Conservation (phyloP, 73 alveolate species). For the Symbiodinium pilosum region DNA sequence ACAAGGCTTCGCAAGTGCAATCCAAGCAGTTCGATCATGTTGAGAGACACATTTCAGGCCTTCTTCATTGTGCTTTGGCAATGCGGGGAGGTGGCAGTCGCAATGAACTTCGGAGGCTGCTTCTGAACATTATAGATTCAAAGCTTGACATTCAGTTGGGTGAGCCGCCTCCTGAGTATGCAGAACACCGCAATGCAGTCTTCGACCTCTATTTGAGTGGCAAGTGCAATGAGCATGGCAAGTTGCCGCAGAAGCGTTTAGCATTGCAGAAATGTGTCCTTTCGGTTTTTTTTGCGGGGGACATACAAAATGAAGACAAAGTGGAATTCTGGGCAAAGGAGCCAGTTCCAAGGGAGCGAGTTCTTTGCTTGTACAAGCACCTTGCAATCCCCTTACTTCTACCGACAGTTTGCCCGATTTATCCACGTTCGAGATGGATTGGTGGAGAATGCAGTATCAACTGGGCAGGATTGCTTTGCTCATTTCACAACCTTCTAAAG, state of each 20-base stretch:
- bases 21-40: neutral
- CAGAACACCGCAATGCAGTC: neutral
- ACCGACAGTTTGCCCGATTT: neutral
- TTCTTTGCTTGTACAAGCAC: neutral
- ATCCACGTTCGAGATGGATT: neutral
- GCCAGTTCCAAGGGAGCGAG: neutral
- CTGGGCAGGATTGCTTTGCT: neutral
- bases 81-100: neutral
- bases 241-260: neutral
- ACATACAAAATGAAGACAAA: neutral
- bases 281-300: neutral
- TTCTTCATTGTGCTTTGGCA: neutral
- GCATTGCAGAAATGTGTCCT: neutral
- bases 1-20: neutral
- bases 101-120: neutral
- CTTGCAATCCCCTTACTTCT: neutral
- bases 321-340: neutral
- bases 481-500: neutral
- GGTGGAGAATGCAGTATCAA: neutral
- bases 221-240: neutral
- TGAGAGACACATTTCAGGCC: neutral
- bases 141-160: neutral
- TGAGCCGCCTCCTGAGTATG: neutral
- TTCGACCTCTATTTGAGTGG: neutral
- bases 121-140: neutral